Evolutionary conservation across 2,329 filamentous ascomycete genomes (phyloP), one percentile per base, ranked within the genome.

Genomic region (Aspergillus sp.): DNA sequence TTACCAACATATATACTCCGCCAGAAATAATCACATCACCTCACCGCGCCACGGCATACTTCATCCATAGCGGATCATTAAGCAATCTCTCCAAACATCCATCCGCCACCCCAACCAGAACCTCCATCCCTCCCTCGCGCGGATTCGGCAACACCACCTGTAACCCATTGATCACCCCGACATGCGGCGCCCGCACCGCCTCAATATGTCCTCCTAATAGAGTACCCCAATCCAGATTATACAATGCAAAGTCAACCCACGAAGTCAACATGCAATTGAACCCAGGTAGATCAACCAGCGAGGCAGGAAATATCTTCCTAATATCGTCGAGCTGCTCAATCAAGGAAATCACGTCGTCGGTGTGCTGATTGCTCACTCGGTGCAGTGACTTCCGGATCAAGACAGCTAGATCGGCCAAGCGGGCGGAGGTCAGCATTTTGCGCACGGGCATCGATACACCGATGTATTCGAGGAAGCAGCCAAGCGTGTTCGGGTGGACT

Each of bases 381-480:
- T 63, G 45, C 25, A 80, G 65, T 1, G 70, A 70, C 50, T 72
- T 64, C n/a, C 76, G 76, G 45, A 79, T 70, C 28, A 67, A 58
- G n/a, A 71, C 55, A 0, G 78, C 77, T 10, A 76, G 63, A 51
- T 76, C 71, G 5, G 73, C 74, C 7, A 79, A 55, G 53, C 57
- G 72, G 10, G 65, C 41, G n/a, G 65, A 52, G 2, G 61, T 58
- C 9, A 76, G 67, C 60, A 77, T 74, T 58, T 71, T 67, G 12
- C 66, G 65, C 13, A 69, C 63, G 1, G 67, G 52, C 19, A 28
- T 47, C 1, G 56, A 59, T 8, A 72, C 69, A 4, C 69, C 69
- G 3, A 76, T 69, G 59, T 74, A 79, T 38, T 75, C 76, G 9
- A 79, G 67, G 58, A 77, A 78, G 54, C 77, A 78, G 6, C 77